phyloP scores from a whole-genome alignment of 164 flowering plant genomes.

The Buxus sempervirens region DNA sequence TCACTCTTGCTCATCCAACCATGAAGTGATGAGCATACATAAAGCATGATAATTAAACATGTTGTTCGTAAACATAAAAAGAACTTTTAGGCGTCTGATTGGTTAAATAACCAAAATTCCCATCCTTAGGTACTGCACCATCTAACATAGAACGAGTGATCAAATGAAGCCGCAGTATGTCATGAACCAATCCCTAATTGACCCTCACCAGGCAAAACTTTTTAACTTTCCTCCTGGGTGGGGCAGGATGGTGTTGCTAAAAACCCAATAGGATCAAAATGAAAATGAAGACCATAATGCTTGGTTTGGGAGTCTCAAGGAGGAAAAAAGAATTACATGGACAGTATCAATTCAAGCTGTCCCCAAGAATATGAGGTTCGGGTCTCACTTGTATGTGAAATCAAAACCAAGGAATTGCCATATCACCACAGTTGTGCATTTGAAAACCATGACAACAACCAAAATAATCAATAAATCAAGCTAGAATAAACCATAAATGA shows the following conservation, averaged over 20 bases:
- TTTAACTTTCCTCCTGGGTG: background rate
- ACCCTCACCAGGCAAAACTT: background rate
- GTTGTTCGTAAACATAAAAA: no score
- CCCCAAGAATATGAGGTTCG: background rate
- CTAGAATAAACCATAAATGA: background rate
- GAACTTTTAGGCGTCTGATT: background rate
- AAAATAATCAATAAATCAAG: background rate
- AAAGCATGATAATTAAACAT: no score
- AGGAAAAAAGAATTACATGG: background rate
- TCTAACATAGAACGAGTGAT: background rate
- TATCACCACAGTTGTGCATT: background rate
- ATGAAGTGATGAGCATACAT: no score
- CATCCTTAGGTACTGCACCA: background rate
- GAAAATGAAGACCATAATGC: background rate
- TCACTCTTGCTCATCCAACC: no score
- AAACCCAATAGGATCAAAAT: no score
- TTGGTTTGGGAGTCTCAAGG: background rate
- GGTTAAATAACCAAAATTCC: background rate
- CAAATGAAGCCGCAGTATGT: background rate
- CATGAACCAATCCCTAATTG: background rate
- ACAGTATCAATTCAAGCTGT: background rate
- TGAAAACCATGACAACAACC: background rate
- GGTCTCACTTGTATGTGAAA: background rate
- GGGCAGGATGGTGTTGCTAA: background rate
- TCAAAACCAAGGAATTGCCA: background rate